Evolutionary conservation across 192 early-diverging fungal genomes (phyloP), one percentile per base, ranked within the genome.

Genomic region (Umbelopsis ramanniana): DNA sequence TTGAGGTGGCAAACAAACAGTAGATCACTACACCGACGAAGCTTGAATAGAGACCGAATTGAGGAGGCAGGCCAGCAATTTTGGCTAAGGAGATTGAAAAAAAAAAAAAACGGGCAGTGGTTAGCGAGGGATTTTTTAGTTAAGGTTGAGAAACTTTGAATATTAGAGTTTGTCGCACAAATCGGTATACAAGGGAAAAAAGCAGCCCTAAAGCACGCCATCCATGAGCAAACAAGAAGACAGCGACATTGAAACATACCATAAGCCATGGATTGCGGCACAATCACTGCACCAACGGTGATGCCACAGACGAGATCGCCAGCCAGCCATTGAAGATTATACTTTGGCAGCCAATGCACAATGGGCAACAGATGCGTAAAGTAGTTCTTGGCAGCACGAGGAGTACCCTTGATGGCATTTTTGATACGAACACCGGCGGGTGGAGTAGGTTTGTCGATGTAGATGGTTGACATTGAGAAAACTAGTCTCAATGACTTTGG

Each of bases 31-130:
- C 81, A 35, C 93, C 91, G 43, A 90, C 76, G 74, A 93, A 89
- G 46, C 86, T 84, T 67, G 92, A 89, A 79, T 94, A 95, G 17
- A 95, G 81, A 0, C 93, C 93, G 71, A 87, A 92, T 71, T 92
- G 74, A 46, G 89, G 83, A 37, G 92, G 91, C 46, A 95, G 75
- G 47, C 77, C 78, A 5, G 93, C 92, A 0, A 95, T 81, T 79
- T 91, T 93, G 9, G 93, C 76, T 78, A 71, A 4, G 33, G 22
- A 23, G 37, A 38, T 24, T 23, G 24, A 24, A 40, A 57, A 71
- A 6, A n/a, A n/a, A n/a, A n/a, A n/a, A n/a, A n/a, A n/a, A n/a
- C n/a, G 54, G 5, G 45, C 45, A 22, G 40, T 19, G 40, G 29
- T 43, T 11, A 43, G 40, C 40, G 40, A 43, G 29, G 29, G 29